Percentiles rank a stretch among this genome's conserved stretches.
These are phyloP conservation scores for Mycena filopes DNA, from an alignment of 768 basidiomycete genomes.

Conservation along the genomic window DNA sequence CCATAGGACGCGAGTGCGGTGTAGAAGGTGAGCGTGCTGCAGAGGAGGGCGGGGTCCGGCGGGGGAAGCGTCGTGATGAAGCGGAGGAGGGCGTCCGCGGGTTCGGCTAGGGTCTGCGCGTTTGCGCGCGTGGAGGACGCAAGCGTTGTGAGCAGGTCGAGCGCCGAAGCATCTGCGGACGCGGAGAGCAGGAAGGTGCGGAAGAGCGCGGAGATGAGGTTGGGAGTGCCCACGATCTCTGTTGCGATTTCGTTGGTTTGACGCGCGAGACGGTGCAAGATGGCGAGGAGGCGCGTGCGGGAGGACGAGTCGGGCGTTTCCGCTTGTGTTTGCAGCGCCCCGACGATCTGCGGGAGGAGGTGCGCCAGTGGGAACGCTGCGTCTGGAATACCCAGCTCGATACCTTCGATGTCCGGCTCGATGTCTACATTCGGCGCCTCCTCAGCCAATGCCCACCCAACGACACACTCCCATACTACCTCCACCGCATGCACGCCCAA, in stretches of 20 bases:
- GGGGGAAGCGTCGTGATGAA: constrained; percentile 73
- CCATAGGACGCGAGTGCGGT: constrained; percentile 79
- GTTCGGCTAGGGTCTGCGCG: constrained; percentile 65
- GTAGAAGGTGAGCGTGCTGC: constrained; percentile 72
- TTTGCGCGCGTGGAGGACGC: constrained; percentile 74
- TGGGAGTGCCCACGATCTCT: constrained; percentile 60
- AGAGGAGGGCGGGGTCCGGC: constrained; percentile 61
- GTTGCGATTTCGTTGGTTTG: constrained; percentile 65
- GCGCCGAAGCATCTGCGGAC: constrained; percentile 54
- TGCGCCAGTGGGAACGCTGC: constrained; percentile 52
- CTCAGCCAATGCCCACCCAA: constrained; percentile 58
- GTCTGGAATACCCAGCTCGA: constrained; percentile 58
- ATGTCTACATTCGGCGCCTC: constrained; percentile 45
- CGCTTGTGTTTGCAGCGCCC: constrained; percentile 48
- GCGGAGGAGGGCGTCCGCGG: constrained; percentile 75
- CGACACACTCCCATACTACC: constrained; percentile 78
- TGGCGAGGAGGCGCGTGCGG: constrained; percentile 64
- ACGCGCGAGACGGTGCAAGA: constrained; percentile 70
- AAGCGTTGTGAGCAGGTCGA: constrained; percentile 67
- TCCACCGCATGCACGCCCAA: constrained; percentile 77
- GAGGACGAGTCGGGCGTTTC: constrained; percentile 47
- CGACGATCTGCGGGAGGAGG: constrained; percentile 63
- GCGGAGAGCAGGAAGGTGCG: constrained; percentile 65
- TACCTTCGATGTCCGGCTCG: constrained; percentile 48
- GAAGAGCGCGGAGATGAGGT: constrained; percentile 63